Percentiles rank a stretch among this genome's conserved stretches.
These are phyloP conservation scores for Trypanosoma scelopori DNA, from an alignment of 208 protist species.

Conservation along the genomic window DNA sequence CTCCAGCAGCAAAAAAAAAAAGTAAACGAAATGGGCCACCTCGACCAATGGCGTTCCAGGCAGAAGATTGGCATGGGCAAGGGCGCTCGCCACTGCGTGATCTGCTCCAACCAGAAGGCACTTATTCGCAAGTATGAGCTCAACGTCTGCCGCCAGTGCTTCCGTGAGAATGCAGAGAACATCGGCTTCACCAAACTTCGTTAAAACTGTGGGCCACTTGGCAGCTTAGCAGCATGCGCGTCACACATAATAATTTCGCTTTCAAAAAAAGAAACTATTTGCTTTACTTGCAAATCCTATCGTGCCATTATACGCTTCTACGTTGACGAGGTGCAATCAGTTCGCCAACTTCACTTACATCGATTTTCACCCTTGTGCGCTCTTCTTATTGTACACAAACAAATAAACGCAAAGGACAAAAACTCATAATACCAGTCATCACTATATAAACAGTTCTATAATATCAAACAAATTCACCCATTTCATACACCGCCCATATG, in stretches of 20 bases:
- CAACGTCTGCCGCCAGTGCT: constrained; percentile 94
- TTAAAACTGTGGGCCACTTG: constrained; percentile 31
- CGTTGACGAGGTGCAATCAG: not conserved
- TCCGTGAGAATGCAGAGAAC: constrained; percentile 91
- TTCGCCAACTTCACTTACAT: not conserved
- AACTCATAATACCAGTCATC: not conserved
- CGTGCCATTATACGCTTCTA: too few relatives aligned
- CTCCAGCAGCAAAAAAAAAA: not conserved
- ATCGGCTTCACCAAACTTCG: constrained; percentile 92
- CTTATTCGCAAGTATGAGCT: constrained; percentile 95
- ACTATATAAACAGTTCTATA: too few relatives aligned
- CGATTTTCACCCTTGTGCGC: not conserved
- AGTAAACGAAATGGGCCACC: constrained; percentile 77
- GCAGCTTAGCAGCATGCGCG: not conserved
- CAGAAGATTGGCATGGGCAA: constrained; percentile 93
- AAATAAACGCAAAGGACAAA: not conserved
- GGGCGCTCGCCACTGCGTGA: constrained; percentile 86
- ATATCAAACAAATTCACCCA: too few relatives aligned
- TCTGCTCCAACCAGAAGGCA: constrained; percentile 92
- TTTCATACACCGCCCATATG: too few relatives aligned
- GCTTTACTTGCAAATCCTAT: too few relatives aligned
- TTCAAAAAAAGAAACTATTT: too few relatives aligned
- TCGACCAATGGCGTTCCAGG: constrained; percentile 91
- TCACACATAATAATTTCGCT: not conserved
- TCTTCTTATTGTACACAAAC: not conserved